phyloP scores from a whole-genome alignment of 495 filamentous ascomycete species.

The Aspergillus heteromorphus region DNA sequence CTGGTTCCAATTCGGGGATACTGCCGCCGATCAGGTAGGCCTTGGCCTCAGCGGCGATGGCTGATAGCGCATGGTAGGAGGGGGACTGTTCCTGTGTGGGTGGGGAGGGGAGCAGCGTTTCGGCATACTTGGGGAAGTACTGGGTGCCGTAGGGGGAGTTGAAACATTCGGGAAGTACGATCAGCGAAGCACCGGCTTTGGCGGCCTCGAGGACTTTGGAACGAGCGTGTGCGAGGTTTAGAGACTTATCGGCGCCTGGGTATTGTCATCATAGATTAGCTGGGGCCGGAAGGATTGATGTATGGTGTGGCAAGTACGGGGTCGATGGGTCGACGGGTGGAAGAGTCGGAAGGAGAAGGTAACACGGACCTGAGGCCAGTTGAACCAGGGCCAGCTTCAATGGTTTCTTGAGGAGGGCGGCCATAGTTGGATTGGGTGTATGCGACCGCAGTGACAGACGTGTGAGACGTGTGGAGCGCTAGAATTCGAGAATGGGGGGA shows the following conservation, averaged over 20 bases:
- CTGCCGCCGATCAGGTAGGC: conserved; percentile 85
- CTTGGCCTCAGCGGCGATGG: conserved; percentile 68
- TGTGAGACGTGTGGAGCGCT: background rate
- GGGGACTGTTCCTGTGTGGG: conserved; percentile 66
- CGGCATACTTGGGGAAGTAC: conserved; percentile 88
- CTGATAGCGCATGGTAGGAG: conserved; percentile 76
- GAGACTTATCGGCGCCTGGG: conserved; percentile 70
- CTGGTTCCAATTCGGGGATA: conserved; percentile 71
- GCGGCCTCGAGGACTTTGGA: conserved; percentile 80
- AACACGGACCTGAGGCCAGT: conserved; percentile 57
- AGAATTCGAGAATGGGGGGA: background rate
- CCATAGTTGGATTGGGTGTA: conserved; percentile 35
- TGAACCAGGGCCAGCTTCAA: conserved; percentile 81
- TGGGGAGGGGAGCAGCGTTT: conserved; percentile 74
- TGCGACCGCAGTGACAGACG: too few species aligned
- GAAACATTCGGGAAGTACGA: conserved; percentile 80
- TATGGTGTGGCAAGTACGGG: too few species aligned
- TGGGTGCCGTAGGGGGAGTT: conserved; percentile 89
- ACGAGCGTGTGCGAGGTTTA: conserved; percentile 77
- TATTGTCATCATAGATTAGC: background rate
- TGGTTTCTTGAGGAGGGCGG: conserved; percentile 60
- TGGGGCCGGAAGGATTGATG: background rate
- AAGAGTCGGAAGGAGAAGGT: background rate
- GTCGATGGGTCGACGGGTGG: too few species aligned
- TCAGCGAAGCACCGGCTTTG: conserved; percentile 59